Percentiles rank a stretch among this genome's conserved stretches.
Conservation (phyloP, 306 rosid species). For the Gastrolobium villosum region DNA sequence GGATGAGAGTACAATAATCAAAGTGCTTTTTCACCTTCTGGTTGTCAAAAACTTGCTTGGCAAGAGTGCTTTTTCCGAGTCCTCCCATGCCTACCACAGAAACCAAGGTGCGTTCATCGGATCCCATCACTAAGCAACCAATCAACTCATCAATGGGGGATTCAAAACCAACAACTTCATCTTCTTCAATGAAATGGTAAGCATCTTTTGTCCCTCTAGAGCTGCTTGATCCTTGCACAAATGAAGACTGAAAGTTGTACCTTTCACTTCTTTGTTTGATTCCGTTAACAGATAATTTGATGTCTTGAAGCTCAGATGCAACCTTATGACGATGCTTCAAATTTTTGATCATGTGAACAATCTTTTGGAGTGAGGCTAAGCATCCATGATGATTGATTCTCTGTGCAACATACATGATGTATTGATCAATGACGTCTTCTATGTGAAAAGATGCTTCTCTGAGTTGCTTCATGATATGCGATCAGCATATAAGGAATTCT, state of each 20-base stretch:
- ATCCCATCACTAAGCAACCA: neutral
- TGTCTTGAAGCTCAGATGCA: conserved; percentile 4
- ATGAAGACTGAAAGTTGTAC: neutral
- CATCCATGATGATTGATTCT: neutral
- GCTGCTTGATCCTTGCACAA: conserved; percentile 3
- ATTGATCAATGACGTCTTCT: conserved; percentile 24
- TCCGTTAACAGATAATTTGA: neutral
- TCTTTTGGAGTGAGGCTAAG: neutral
- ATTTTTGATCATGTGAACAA: neutral
- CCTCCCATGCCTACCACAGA: conserved; percentile 38
- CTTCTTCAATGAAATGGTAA: conserved; percentile 11
- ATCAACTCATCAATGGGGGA: neutral
- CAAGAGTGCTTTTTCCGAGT: conserved; percentile 42
- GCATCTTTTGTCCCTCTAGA: neutral
- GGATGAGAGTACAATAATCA: neutral
- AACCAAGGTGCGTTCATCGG: neutral
- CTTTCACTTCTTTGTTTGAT: conserved; percentile 31
- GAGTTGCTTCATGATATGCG: too few species aligned
- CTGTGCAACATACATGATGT: neutral
- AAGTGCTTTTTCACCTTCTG: neutral
- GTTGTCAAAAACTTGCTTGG: conserved; percentile 15
- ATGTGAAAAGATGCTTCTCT: conserved; percentile 40
- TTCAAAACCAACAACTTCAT: conserved; percentile 28
- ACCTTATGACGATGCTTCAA: neutral
- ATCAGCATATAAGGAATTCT: too few species aligned